Percentiles rank a stretch among this genome's conserved stretches.
These are phyloP conservation scores for Aspergillus sp. DNA, from an alignment of 2,329 filamentous ascomycete genomes.

Conservation along the genomic window DNA sequence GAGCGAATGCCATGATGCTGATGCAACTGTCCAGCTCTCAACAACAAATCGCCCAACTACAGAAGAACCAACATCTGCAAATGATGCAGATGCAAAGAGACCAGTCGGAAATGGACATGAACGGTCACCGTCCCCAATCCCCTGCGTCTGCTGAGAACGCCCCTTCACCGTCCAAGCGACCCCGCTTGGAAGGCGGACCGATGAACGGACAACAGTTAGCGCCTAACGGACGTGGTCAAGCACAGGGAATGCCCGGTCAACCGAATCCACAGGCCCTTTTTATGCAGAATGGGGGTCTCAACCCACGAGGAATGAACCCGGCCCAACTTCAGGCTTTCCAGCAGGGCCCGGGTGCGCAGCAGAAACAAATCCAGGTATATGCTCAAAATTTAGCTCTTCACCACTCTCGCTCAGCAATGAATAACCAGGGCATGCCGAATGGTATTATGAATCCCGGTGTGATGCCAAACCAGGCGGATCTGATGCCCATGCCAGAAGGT, in stretches of 20 bases:
- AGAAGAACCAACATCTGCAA: conserved; percentile 54
- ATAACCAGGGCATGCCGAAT: conserved; percentile 77
- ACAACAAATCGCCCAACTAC: conserved; percentile 69
- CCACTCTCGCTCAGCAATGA: conserved; percentile 72
- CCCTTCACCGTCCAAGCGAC: conserved; percentile 88
- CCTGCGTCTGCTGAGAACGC: conserved; percentile 82
- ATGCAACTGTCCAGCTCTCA: conserved; percentile 50
- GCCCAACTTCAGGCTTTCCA: conserved; percentile 68
- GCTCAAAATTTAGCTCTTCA: conserved; percentile 80
- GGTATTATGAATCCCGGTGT: conserved; percentile 61
- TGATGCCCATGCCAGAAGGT: conserved; percentile 73
- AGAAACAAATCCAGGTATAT: conserved; percentile 86
- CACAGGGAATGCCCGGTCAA: conserved; percentile 70
- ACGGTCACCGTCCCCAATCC: conserved; percentile 75
- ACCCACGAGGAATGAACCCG: conserved; percentile 69
- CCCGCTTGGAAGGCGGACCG: conserved; percentile 70
- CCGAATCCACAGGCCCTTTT: conserved; percentile 54
- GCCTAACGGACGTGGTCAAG: conserved; percentile 68
- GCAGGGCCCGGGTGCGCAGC: conserved; percentile 60
- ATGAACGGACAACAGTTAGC: conserved; percentile 78
- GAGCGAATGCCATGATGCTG: conserved; percentile 14
- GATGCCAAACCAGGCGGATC: conserved; percentile 75
- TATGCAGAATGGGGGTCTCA: conserved; percentile 70
- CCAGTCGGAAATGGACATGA: conserved; percentile 81
- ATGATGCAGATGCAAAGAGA: conserved; percentile 85